Percentiles rank a stretch among this genome's conserved stretches.
Evolutionary conservation across 2,329 filamentous ascomycete species (phyloP).

Genomic region (Fusarium brevicatenulatum): DNA sequence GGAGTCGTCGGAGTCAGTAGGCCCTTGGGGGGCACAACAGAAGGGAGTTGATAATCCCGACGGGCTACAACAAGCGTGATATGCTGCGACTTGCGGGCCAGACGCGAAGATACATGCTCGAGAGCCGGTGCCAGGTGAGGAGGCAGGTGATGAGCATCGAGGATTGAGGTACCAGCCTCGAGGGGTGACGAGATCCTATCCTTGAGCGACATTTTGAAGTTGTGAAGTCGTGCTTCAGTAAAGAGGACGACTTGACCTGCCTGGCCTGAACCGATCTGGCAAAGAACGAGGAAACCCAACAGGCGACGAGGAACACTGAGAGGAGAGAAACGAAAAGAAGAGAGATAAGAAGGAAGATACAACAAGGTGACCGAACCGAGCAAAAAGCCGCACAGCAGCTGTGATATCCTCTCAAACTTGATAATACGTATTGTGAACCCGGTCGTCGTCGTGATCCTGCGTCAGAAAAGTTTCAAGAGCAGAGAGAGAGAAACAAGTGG

Average conservation of each 20-base stretch:
- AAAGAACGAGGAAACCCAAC: conserved; percentile 11
- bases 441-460: conserved; percentile 9
- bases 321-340: neutral
- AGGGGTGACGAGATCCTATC: conserved; percentile 69
- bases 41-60: conserved; percentile 66
- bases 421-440: neutral
- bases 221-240: conserved; percentile 23
- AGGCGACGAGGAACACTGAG: conserved; percentile 1
- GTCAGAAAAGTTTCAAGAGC: conserved; percentile 11
- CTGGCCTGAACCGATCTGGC: neutral
- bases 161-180: conserved; percentile 69
- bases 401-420: conserved; percentile 23
- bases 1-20: conserved; percentile 44
- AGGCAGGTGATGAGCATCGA: conserved; percentile 68
- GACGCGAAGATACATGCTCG: conserved; percentile 66
- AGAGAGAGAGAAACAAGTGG: conserved; percentile 1
- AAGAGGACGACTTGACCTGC: conserved; percentile 9
- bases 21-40: conserved; percentile 38
- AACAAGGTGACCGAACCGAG: conserved; percentile 8
- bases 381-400: conserved; percentile 37
- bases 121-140: conserved; percentile 64
- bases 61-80: conserved; percentile 68
- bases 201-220: conserved; percentile 59
- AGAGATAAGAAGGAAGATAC: conserved; percentile 4
- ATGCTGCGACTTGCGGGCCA: conserved; percentile 65